A percentile compares a stretch with the other conserved stretches of the same genome.
Conservation (phyloP, 129 eudicot genomes). For the Flaveria ramosissima region DNA sequence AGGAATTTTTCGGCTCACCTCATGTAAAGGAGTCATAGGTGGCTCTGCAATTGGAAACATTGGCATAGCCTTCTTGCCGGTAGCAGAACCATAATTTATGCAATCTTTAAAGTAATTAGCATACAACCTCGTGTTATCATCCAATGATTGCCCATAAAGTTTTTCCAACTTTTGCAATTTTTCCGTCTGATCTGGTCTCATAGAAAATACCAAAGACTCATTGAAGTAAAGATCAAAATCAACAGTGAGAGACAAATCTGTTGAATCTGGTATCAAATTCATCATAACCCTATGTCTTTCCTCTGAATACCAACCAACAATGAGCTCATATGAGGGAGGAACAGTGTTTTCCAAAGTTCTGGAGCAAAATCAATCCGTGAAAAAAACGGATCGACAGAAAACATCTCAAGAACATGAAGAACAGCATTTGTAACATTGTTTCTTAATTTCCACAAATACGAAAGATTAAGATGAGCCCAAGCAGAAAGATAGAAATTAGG, state of each 20-base stretch:
- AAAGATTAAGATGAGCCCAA: constrained; percentile 79
- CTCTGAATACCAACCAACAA: constrained; percentile 78
- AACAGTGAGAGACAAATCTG: constrained; percentile 67
- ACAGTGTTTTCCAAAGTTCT: constrained; percentile 68
- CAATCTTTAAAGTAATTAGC: constrained; percentile 75
- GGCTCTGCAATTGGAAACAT: constrained; percentile 85
- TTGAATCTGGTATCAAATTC: constrained; percentile 73
- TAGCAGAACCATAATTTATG: constrained; percentile 49
- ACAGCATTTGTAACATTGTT: constrained; percentile 53
- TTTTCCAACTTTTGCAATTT: constrained; percentile 63
- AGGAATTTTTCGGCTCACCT: constrained; percentile 65
- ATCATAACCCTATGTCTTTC: constrained; percentile 75
- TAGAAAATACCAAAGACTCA: constrained; percentile 68
- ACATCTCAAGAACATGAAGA: constrained; percentile 83
- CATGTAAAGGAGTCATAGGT: constrained; percentile 85
- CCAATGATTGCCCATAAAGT: constrained; percentile 70
- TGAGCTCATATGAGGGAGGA: constrained; percentile 74
- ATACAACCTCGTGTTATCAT: constrained; percentile 70
- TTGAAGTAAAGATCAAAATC: constrained; percentile 71
- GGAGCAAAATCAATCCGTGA: constrained; percentile 89
- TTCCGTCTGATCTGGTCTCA: constrained; percentile 86
- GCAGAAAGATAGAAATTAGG: constrained; percentile 81
- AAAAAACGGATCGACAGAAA: constrained; percentile 66
- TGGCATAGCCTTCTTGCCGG: constrained; percentile 53
- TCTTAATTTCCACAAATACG: constrained; percentile 64